Evolutionary conservation across 176 grass and related monocot species (phyloP).

Genomic region (Avena atlantica): DNA sequence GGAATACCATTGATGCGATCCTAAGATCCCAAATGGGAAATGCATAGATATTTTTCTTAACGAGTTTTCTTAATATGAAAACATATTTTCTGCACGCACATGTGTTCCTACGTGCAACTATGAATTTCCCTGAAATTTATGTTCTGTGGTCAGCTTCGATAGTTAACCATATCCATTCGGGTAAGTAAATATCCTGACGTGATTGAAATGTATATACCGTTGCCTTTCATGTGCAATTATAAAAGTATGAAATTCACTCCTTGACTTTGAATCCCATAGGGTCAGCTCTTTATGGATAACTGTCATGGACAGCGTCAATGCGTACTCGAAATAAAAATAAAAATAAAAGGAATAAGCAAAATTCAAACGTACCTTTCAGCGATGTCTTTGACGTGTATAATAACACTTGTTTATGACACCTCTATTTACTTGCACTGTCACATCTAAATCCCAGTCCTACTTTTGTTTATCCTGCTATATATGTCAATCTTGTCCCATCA

Average conservation of each 20-base stretch:
- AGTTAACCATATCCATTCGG: conserved; percentile 11
- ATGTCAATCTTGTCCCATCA: neutral
- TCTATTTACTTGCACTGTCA: conserved; percentile 40
- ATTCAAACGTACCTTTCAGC: neutral
- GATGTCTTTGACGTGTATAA: neutral
- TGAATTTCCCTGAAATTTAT: neutral
- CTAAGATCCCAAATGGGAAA: neutral
- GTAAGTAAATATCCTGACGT: neutral
- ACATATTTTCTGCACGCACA: neutral
- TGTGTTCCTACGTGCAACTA: neutral
- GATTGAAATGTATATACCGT: neutral
- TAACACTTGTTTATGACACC: neutral
- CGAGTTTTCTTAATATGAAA: too few relatives aligned
- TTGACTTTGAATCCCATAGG: conserved; percentile 1
- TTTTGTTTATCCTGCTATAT: neutral
- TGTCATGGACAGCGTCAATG: neutral
- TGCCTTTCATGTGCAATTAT: neutral
- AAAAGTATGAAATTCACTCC: conserved; percentile 6
- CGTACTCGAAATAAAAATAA: neutral
- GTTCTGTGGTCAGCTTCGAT: neutral
- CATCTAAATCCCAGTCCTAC: neutral
- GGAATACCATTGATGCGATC: neutral
- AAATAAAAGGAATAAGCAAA: neutral
- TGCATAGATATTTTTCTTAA: neutral
- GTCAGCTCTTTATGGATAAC: neutral